phyloP scores from a whole-genome alignment of 441 rosid species.

The Adansonia rubrostipa region DNA sequence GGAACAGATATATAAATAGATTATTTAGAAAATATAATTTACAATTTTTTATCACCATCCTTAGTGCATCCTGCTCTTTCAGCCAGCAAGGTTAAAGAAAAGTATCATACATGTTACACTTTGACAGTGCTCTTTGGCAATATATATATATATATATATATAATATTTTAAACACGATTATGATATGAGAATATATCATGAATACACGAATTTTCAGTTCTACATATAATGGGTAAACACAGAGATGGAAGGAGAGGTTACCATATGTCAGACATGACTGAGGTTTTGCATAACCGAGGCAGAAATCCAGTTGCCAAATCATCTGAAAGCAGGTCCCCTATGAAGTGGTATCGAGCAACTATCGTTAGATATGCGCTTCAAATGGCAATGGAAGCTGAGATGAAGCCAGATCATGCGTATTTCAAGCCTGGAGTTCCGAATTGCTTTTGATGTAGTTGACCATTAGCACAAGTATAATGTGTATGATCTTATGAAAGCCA shows the following conservation, averaged over 20 bases:
- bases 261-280: too few species aligned
- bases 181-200: too few species aligned
- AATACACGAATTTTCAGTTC: not conserved
- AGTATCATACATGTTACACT: not conserved
- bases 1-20: not conserved
- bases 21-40: not conserved
- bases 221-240: not conserved
- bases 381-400: not conserved
- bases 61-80: not conserved
- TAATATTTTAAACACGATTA: too few species aligned
- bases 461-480: too few species aligned
- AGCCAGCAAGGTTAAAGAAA: not conserved
- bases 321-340: too few species aligned
- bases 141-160: too few species aligned
- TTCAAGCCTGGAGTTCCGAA: not conserved
- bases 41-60: not conserved
- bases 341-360: too few species aligned
- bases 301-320: too few species aligned
- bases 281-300: too few species aligned
- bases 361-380: not conserved
- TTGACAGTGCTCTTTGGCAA: not conserved
- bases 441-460: too few species aligned
- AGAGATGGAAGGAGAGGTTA: too few species aligned
- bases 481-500: too few species aligned
- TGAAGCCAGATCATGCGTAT: not conserved